Conservation (phyloP, 164 flowering plant species). For the Umbilicus rupestris region DNA sequence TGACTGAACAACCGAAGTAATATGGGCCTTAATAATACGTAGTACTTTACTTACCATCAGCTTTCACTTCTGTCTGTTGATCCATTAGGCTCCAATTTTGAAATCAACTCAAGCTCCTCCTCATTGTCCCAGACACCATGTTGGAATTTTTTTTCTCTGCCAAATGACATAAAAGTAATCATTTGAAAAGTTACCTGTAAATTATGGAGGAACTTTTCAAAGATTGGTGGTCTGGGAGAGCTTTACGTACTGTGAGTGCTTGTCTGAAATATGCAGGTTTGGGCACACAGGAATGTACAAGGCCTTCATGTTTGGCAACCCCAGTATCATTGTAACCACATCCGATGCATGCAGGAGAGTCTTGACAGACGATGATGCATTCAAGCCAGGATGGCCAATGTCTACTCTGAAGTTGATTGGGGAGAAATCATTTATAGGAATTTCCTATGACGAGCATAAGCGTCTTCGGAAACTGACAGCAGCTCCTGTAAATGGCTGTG, state of each 20-base stretch:
- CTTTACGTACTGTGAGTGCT: background rate
- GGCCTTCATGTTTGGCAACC: constrained; percentile 76
- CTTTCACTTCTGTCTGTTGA: background rate
- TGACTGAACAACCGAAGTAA: background rate
- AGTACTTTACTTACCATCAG: background rate
- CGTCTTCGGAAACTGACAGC: constrained; percentile 66
- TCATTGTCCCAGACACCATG: background rate
- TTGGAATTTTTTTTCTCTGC: background rate
- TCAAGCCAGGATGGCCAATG: constrained; percentile 80
- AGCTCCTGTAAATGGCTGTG: constrained; percentile 79
- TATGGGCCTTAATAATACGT: background rate
- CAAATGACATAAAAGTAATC: background rate
- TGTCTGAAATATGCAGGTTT: constrained; percentile 33
- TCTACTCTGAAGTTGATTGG: constrained; percentile 67
- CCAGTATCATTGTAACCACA: constrained; percentile 54
- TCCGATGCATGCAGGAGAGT: constrained; percentile 61
- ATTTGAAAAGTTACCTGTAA: background rate
- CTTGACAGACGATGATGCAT: constrained; percentile 58
- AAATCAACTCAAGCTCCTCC: constrained; percentile 1
- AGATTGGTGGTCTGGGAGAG: background rate
- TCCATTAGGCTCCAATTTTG: background rate
- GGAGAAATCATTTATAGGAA: constrained; percentile 55
- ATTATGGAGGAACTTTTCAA: background rate
- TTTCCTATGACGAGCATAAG: constrained; percentile 69
- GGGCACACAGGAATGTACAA: constrained; percentile 65